Evolutionary conservation across 208 protist genomes (phyloP).

Genomic region (Trypanosoma grayi): DNA sequence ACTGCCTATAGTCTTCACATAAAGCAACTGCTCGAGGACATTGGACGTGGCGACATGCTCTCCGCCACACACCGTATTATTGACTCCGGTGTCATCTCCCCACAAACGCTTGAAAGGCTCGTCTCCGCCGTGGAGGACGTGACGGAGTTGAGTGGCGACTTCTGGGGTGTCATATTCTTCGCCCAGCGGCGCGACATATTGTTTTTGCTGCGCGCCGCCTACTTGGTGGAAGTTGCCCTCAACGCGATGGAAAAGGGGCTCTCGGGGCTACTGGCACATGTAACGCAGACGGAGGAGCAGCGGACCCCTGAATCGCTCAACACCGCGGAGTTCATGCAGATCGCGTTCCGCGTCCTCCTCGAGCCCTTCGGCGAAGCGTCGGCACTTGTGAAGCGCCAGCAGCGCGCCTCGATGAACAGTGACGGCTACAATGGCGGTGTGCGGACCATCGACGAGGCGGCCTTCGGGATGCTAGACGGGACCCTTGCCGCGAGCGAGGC

Average conservation of each 20-base stretch:
- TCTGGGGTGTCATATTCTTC: conserved; percentile 37
- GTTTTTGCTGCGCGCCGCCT: conserved; percentile 31
- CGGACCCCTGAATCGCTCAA: not conserved
- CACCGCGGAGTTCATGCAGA: conserved; percentile 15
- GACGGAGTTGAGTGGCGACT: conserved; percentile 9
- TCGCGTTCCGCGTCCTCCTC: conserved; percentile 14
- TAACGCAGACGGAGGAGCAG: not conserved
- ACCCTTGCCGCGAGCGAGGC: not conserved
- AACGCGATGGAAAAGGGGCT: conserved; percentile 13
- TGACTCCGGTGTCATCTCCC: conserved; percentile 18
- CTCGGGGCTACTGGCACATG: not conserved
- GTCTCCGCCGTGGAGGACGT: not conserved
- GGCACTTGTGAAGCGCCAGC: conserved; percentile 9
- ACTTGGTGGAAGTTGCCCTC: conserved; percentile 33
- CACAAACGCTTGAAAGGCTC: conserved; percentile 14
- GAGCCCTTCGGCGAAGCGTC: conserved; percentile 18
- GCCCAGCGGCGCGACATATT: conserved; percentile 37
- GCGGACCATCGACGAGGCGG: conserved; percentile 4
- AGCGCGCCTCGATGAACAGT: not conserved
- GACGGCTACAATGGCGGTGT: too few relatives aligned
- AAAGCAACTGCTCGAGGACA: conserved; percentile 12
- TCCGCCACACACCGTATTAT: conserved; percentile 16
- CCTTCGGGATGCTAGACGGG: conserved; percentile 17
- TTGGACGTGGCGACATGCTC: conserved; percentile 23
- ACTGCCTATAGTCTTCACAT: conserved; percentile 26